Percentiles rank a stretch among this genome's conserved stretches.
These are phyloP conservation scores for Eucalyptus albens DNA, from an alignment of 345 rosid species.

Conservation along the genomic window DNA sequence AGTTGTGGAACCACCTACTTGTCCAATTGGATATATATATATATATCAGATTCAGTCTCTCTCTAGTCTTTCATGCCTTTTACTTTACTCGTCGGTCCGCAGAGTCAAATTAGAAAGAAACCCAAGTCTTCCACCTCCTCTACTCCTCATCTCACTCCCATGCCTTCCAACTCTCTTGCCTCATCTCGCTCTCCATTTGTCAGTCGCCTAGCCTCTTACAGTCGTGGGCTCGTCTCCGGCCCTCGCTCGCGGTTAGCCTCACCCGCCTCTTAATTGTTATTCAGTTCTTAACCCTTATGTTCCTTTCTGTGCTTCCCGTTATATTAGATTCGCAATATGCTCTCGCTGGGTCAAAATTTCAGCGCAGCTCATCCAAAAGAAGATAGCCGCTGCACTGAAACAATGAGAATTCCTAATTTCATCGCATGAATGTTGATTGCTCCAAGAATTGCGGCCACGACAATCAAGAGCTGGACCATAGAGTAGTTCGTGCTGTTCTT, in stretches of 20 bases:
- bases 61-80: not conserved
- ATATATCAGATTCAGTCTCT: not conserved
- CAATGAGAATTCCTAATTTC: no score
- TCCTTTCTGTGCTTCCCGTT: not conserved
- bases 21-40: no score
- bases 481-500: no score
- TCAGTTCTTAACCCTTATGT: not conserved
- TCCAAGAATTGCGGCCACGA: no score
- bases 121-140: not conserved
- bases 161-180: no score
- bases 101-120: not conserved
- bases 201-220: not conserved
- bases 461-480: no score
- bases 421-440: no score
- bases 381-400: no score
- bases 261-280: not conserved
- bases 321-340: not conserved
- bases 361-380: not conserved
- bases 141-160: no score
- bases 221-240: not conserved
- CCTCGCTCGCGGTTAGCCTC: not conserved
- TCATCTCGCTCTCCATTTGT: not conserved
- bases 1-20: accelerated
- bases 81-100: not conserved
- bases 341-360: not conserved